phyloP scores from a whole-genome alignment of 208 protist genomes.

The Leishmania tarentolae region DNA sequence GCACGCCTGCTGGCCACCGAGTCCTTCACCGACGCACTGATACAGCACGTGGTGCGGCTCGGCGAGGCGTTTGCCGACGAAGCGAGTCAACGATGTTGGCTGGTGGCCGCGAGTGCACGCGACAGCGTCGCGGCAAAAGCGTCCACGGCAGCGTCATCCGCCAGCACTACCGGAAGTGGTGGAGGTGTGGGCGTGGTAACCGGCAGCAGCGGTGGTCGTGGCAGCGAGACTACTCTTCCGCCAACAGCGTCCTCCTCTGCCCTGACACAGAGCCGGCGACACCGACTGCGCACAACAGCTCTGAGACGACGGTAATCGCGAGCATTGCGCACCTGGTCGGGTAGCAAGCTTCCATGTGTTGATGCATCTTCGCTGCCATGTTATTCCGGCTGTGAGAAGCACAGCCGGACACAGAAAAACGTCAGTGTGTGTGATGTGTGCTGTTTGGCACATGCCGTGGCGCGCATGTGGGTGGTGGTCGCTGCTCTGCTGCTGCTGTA shows the following conservation, averaged over 20 bases:
- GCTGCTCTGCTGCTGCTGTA: neutral
- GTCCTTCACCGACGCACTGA: conserved; percentile 8
- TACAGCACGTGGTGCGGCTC: conserved; percentile 21
- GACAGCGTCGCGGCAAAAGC: neutral
- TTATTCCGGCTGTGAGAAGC: neutral
- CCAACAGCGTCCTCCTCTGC: neutral
- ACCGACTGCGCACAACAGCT: conserved; percentile 7
- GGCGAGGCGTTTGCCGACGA: conserved; percentile 19
- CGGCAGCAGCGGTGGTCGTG: neutral
- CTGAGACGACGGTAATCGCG: neutral
- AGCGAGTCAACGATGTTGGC: conserved; percentile 10
- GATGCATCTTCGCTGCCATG: neutral
- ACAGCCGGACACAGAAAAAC: neutral
- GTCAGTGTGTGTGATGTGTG: neutral
- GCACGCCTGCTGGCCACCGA: conserved; percentile 18
- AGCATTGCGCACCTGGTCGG: neutral
- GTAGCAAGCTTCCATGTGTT: neutral
- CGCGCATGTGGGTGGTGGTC: neutral
- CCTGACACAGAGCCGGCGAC: conserved; percentile 5
- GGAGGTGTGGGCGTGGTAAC: neutral
- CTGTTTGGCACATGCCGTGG: neutral
- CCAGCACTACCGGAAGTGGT: neutral
- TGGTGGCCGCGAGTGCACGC: neutral
- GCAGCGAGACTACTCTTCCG: neutral
- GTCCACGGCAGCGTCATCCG: neutral